Conservation (phyloP, 2,329 filamentous ascomycete genomes). For the Beauveria australis region DNA sequence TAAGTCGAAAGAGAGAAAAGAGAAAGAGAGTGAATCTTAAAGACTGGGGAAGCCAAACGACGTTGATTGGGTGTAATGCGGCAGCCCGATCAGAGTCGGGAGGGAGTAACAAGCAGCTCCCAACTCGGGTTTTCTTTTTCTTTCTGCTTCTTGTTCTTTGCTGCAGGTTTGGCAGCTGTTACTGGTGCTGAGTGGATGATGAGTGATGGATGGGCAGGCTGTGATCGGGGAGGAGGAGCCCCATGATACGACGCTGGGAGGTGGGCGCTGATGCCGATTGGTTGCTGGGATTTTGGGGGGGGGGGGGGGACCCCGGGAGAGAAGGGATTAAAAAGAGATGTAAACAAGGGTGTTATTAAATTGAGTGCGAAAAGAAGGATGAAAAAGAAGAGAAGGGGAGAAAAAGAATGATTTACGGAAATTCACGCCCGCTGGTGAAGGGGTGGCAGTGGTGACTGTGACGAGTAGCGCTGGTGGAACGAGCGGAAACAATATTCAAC, state of each 20-base stretch:
- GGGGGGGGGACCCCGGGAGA: background rate
- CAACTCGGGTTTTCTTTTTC: no score
- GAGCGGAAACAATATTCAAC: background rate
- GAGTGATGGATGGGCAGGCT: background rate
- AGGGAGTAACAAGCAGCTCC: background rate
- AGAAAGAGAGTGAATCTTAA: background rate
- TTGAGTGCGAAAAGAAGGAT: background rate
- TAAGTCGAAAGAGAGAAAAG: background rate
- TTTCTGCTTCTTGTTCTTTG: background rate
- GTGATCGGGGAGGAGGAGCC: background rate
- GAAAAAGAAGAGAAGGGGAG: background rate
- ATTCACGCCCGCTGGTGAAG: no score
- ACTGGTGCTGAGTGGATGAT: no score
- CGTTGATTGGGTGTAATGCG: background rate
- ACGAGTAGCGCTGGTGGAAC: no score
- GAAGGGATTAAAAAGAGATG: no score
- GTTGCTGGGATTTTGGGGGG: background rate
- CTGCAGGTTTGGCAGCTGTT: background rate
- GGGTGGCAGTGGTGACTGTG: no score
- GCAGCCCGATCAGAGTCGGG: background rate
- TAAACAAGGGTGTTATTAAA: no score
- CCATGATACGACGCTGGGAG: background rate
- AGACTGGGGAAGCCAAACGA: constrained; percentile 1
- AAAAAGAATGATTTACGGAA: no score
- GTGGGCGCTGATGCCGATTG: background rate